Percentiles rank a stretch among this genome's conserved stretches.
phyloP scores from a whole-genome alignment of 371 early-diverging fungal genomes.

The Cokeromyces recurvatus region DNA sequence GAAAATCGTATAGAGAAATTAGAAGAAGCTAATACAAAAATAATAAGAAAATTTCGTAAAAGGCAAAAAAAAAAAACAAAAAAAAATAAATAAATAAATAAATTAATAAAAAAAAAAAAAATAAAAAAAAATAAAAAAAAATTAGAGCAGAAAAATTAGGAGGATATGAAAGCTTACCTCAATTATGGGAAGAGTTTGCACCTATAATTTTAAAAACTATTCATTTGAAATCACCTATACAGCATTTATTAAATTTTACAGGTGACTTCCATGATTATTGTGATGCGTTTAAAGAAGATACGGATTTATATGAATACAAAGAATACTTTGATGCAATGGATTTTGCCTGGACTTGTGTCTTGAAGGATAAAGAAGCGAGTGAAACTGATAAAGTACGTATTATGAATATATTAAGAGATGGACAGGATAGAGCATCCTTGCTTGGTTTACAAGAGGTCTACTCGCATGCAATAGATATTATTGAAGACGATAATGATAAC shows the following conservation, averaged over 20 bases:
- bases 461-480: constrained; percentile 11
- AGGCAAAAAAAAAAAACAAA: constrained; percentile 15
- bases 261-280: constrained; percentile 37
- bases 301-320: constrained; percentile 21
- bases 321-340: constrained; percentile 31
- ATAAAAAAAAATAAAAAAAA: too few relatives aligned
- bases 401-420: constrained; percentile 29
- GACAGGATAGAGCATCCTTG: constrained; percentile 19
- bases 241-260: constrained; percentile 23
- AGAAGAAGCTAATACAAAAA: constrained; percentile 12
- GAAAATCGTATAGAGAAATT: constrained; percentile 7
- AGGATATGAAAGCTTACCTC: constrained; percentile 21
- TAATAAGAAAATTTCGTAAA: constrained; percentile 32
- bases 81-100: background rate
- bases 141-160: constrained; percentile 11
- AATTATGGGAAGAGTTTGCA: constrained; percentile 28
- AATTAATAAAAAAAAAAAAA: background rate
- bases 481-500: constrained; percentile 16
- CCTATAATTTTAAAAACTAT: constrained; percentile 16
- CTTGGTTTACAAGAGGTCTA: constrained; percentile 7
- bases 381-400: constrained; percentile 33
- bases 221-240: constrained; percentile 19
- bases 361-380: constrained; percentile 8
- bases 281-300: constrained; percentile 24
- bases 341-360: constrained; percentile 21